phyloP scores from a whole-genome alignment of 176 grass and related monocot species.

The Hsuehochloa calcarea region DNA sequence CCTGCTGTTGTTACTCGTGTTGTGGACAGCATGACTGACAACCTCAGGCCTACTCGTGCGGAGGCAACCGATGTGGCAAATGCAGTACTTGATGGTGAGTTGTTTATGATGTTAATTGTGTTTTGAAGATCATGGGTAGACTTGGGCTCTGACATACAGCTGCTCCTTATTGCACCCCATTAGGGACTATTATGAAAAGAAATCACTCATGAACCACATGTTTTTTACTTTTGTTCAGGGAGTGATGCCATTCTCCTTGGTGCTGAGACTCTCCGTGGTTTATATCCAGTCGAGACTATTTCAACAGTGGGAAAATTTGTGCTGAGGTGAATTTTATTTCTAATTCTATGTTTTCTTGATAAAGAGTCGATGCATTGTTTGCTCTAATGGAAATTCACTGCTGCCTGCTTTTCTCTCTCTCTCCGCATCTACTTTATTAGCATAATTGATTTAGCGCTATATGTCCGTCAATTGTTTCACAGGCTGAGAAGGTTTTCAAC shows the following conservation, averaged over 20 bases:
- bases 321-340: constrained; percentile 60
- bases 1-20: constrained; percentile 96
- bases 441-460: constrained; percentile 9
- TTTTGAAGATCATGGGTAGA: background rate
- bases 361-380: background rate
- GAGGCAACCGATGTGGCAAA: constrained; percentile 99
- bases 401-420: background rate
- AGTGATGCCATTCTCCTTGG: constrained; percentile 98
- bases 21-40: constrained; percentile 99
- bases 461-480: constrained; percentile 22
- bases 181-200: background rate
- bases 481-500: constrained; percentile 99
- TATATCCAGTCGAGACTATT: constrained; percentile 97
- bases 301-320: constrained; percentile 96
- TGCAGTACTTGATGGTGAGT: constrained; percentile 90
- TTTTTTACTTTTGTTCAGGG: constrained; percentile 42
- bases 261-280: constrained; percentile 92
- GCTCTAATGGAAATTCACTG: background rate
- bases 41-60: constrained; percentile 92
- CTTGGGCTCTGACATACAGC: background rate
- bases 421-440: background rate
- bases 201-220: constrained; percentile 23
- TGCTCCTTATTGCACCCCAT: background rate
- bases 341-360: constrained; percentile 12
- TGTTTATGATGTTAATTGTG: background rate